Evolutionary conservation across 1,139 yeast species (phyloP).

Genomic region (Taphrina deformans): DNA sequence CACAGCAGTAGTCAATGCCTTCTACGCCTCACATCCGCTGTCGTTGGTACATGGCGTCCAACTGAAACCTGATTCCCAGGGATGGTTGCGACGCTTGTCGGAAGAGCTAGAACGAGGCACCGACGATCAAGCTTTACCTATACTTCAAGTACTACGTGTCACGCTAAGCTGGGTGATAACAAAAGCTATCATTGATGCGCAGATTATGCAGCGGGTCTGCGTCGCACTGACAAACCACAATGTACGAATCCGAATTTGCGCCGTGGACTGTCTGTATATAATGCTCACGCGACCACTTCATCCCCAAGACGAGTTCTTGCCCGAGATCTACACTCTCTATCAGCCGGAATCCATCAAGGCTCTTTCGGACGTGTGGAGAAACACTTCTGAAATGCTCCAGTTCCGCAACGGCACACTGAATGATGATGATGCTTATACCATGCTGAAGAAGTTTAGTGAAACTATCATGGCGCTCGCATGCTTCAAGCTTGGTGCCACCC

Average conservation of each 20-base stretch:
- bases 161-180: slow-evolving; percentile 84
- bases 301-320: slow-evolving; percentile 69
- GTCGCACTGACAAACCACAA: slow-evolving; percentile 62
- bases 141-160: slow-evolving; percentile 80
- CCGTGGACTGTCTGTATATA: slow-evolving; percentile 88
- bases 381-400: slow-evolving; percentile 62
- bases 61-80: slow-evolving; percentile 58
- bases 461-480: slow-evolving; percentile 89
- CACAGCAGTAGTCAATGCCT: slow-evolving; percentile 74
- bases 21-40: slow-evolving; percentile 53
- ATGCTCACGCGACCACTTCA: slow-evolving; percentile 79
- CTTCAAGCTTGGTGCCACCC: slow-evolving; percentile 51
- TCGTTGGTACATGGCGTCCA: slow-evolving; percentile 69
- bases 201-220: slow-evolving; percentile 65
- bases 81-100: slow-evolving; percentile 83
- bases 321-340: slow-evolving; percentile 77
- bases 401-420: slow-evolving; percentile 31
- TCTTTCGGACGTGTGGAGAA: slow-evolving; percentile 63
- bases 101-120: slow-evolving; percentile 46
- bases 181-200: slow-evolving; percentile 61
- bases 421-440: slow-evolving; percentile 67
- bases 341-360: slow-evolving; percentile 67
- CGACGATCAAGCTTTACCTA: slow-evolving; percentile 57
- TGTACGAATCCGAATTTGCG: slow-evolving; percentile 71
- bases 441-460: slow-evolving; percentile 86